Base-by-base conservation (phyloP, 352 stramenopile genomes). In the Phytophthora aleatoria region DNA sequence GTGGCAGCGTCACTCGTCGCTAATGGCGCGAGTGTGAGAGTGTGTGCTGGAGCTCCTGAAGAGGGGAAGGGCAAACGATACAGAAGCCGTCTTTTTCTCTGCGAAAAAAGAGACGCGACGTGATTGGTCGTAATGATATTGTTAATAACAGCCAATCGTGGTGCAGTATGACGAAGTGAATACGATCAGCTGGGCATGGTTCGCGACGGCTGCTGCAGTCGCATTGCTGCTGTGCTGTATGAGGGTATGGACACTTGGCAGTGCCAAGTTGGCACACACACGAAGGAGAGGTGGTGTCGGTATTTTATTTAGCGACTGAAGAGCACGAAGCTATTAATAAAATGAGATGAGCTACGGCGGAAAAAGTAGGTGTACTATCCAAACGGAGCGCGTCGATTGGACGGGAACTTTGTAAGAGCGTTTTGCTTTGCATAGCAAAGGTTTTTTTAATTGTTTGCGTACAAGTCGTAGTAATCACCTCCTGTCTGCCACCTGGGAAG, bases 1-100 rank as follows among this genome's bases (percentile, higher is more conserved):
- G 54, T 52, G 47, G 47, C 60, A 39, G 59, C 54, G 64, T 76
- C 53, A 69, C 68, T 64, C 64, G 64, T 69, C 61, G 49, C 58
- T 58, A 61, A 48, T 64, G 58, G 58, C 47, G 57, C 35, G 60
- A 73, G 65, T 66, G 50, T 50, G 50, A 55, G 55, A 63, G 55
- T 62, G 66, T 47, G 64, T 47, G 64, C 65, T 69, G 54, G 38
- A 69, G 55, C 24, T 26, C 49, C 48, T 50, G 44, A 39, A 66
- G 28, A 64, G 56, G 60, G 63, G 44, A 71, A 66, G 52, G 64
- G 58, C 42, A 50, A 45, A 43, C 33, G 10, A 64, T 64, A 68
- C 60, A 64, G 35, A 63, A 61, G 16, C 43, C 56, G 62, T 71
- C 13, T 60, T 55, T 71, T 71, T 31, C 48, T 62, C 51, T 67